phyloP scores from a whole-genome alignment of 163 green algal species.

The Prototheca wickerhamii region DNA sequence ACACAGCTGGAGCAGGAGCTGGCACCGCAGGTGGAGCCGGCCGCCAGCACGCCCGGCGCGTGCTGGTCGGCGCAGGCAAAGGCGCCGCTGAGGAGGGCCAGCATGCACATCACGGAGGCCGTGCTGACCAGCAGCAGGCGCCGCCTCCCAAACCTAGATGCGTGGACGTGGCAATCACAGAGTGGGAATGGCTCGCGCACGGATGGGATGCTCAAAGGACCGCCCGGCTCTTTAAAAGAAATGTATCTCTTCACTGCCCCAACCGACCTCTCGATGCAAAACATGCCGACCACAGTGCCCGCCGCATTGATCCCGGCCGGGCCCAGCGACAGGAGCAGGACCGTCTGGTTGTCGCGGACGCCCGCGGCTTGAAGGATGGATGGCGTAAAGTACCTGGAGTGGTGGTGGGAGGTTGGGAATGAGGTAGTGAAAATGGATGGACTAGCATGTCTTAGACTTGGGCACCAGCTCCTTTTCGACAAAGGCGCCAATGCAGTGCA shows the following conservation, averaged over 20 bases:
- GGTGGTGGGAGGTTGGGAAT: not conserved
- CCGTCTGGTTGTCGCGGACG: slow-evolving; percentile 35
- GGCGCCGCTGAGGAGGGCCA: slow-evolving; percentile 31
- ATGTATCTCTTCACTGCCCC: not conserved
- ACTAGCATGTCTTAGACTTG: not conserved
- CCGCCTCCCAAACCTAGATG: slow-evolving; percentile 37
- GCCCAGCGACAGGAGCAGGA: slow-evolving; percentile 46
- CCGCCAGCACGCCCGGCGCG: slow-evolving; percentile 16
- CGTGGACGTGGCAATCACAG: not conserved
- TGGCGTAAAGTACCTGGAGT: slow-evolving; percentile 50
- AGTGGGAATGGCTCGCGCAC: not conserved
- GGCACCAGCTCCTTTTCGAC: not conserved
- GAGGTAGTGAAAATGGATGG: not conserved
- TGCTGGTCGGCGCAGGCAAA: slow-evolving; percentile 31
- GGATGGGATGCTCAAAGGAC: not conserved
- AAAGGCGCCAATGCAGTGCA: not conserved
- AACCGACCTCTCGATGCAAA: slow-evolving; percentile 27
- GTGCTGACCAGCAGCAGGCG: slow-evolving; percentile 53
- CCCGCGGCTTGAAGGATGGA: slow-evolving; percentile 61
- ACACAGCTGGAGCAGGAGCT: slow-evolving; percentile 15
- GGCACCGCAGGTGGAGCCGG: slow-evolving; percentile 4
- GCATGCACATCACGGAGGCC: slow-evolving; percentile 28
- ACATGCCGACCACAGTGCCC: slow-evolving; percentile 44
- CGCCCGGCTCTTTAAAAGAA: not conserved
- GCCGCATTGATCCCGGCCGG: slow-evolving; percentile 51